Conservation (phyloP, 495 filamentous ascomycete genomes). For the Aspergillus kassunensis region DNA sequence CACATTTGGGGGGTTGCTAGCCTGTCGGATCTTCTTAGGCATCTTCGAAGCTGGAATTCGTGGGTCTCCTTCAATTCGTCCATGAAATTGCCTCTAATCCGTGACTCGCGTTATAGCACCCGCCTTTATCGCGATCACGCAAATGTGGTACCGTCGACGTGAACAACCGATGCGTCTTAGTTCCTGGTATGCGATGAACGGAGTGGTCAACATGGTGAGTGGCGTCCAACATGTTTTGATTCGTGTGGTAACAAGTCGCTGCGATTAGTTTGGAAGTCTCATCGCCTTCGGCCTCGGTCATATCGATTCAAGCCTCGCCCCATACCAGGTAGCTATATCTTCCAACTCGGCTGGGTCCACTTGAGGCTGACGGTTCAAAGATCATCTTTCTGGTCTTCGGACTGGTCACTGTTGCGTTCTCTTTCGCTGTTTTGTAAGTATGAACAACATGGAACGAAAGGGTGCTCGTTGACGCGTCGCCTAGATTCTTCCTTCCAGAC, state of each 20-base stretch:
- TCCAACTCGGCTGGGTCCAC: background rate
- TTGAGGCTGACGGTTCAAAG: conserved; percentile 17
- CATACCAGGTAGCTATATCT: conserved; percentile 47
- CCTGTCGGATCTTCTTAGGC: conserved; percentile 58
- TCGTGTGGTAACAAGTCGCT: background rate
- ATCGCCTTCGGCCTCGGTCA: conserved; percentile 59
- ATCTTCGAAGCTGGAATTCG: conserved; percentile 55
- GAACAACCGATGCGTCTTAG: conserved; percentile 57
- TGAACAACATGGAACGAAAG: background rate
- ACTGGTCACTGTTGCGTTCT: conserved; percentile 47
- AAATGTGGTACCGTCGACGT: conserved; percentile 59
- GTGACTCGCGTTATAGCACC: conserved; percentile 48
- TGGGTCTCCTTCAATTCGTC: conserved; percentile 14
- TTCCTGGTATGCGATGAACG: conserved; percentile 60
- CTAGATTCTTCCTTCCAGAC: conserved; percentile 53
- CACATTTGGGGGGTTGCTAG: conserved; percentile 51
- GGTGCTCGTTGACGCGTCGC: background rate
- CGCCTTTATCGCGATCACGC: conserved; percentile 55
- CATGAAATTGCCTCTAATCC: background rate
- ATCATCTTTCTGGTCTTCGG: conserved; percentile 56
- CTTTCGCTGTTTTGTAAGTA: conserved; percentile 39
- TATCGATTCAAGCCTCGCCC: conserved; percentile 50
- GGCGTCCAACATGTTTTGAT: background rate
- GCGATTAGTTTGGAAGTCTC: conserved; percentile 38
- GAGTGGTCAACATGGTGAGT: conserved; percentile 49